These are phyloP conservation scores for Tricholoma flavovirens DNA, from an alignment of 768 basidiomycete species.

Conservation along the genomic window DNA sequence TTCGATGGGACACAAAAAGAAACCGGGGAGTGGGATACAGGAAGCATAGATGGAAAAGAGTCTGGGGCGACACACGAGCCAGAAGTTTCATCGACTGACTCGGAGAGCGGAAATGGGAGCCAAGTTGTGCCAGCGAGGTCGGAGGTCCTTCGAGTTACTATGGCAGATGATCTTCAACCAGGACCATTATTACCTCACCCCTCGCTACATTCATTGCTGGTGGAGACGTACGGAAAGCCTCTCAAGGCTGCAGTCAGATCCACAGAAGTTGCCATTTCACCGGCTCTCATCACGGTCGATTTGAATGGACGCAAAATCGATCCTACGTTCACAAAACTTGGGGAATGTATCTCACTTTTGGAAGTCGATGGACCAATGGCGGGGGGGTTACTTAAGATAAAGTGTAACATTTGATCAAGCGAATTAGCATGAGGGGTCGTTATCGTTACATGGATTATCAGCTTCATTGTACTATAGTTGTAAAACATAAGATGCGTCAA, in stretches of 20 bases:
- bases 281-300: slow-evolving; percentile 15
- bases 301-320: slow-evolving; percentile 21
- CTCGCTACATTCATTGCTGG: slow-evolving; percentile 7
- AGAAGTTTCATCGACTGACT: not conserved
- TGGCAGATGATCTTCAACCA: not conserved
- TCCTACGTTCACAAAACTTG: slow-evolving; percentile 14
- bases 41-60: not conserved
- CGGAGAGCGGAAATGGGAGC: not conserved
- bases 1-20: slow-evolving; percentile 4
- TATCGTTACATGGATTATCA: not conserved
- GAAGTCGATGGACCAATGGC: slow-evolving; percentile 17
- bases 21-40: not conserved
- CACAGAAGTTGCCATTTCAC: not conserved
- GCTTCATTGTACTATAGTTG: slow-evolving; percentile 1
- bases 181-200: not conserved
- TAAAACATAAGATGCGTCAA: not conserved
- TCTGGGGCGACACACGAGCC: not conserved
- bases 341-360: slow-evolving; percentile 13
- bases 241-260: slow-evolving; percentile 15
- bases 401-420: not conserved
- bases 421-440: not conserved
- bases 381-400: slow-evolving; percentile 22
- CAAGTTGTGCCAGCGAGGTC: not conserved
- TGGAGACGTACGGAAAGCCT: slow-evolving; percentile 13
- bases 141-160: not conserved